Base-by-base conservation (phyloP, 2,329 filamentous ascomycete genomes). In the Colletotrichum tanaceti region DNA sequence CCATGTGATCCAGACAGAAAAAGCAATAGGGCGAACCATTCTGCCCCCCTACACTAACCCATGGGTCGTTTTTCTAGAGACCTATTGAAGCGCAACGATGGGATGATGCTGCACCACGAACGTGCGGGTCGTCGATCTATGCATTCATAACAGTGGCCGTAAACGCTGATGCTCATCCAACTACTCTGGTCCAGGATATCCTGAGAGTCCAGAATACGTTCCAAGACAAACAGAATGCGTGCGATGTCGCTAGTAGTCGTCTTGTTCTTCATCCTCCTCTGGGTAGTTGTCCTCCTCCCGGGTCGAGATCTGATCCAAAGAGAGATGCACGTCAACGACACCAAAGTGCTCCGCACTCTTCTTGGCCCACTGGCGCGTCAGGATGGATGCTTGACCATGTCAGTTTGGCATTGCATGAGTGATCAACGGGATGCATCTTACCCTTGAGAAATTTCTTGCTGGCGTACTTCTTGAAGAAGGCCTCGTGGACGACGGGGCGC, bases 401-500 rank as follows among this genome's bases (percentile, higher is more conserved):
- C 44, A 77, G 73, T 75, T 73, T 76, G 73, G 39, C 61, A 70
- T 55, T 11, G 43, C 6, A 39, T 24, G 32, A 32, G 14, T 5
- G 28, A 11, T 32, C 20, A 14, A 4, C 4, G 22, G 41, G 18
- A 38, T 35, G 24, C n/a, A 35, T 74, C 87, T 82, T 89, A 97
- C 95, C 94, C 85, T 99, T 99, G 75, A 98, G 84, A 83, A 98
- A 99, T 83, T 97, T 98, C 86, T 98, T 99, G 88, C 93, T 97
- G 65, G 96, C 96, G 79, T 99, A 99, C 82, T 99, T 99, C 88
- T 97, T 97, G 87, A 98, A 98, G 86, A 99, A 98, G 44, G 96
- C 97, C 79, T 98, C 95, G 77, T 99, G 96, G 50, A 91, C 88
- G 62, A 98, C 92, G 32, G 95, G 96, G 14, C 93, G 90, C 68